Percentiles rank a stretch among this genome's conserved stretches.
phyloP scores from a whole-genome alignment of 176 grass and related monocot genomes.

The Cymbopogon citratus region DNA sequence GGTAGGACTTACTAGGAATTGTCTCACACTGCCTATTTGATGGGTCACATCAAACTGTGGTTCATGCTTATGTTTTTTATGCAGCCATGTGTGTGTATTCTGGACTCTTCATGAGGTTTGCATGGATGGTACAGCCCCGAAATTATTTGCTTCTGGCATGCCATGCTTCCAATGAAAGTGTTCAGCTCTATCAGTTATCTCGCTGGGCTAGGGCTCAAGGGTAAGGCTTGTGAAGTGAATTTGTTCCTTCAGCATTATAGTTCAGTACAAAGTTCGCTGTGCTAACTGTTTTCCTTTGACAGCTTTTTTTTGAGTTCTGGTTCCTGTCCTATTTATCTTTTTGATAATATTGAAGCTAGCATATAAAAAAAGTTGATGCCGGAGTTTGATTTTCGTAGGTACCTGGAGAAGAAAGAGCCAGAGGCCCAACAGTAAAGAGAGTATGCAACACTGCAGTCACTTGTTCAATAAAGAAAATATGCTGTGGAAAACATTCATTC shows the following conservation, averaged over 20 bases:
- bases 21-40: not conserved
- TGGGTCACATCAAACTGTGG: not conserved
- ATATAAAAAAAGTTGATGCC: not conserved
- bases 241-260: not conserved
- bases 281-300: not conserved
- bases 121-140: constrained; percentile 86
- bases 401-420: constrained; percentile 60
- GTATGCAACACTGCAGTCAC: not conserved
- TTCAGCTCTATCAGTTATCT: constrained; percentile 80
- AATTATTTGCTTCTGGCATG: constrained; percentile 86
- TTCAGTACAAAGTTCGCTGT: not conserved
- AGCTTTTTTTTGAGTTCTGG: not conserved
- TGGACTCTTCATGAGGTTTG: constrained; percentile 82
- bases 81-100: constrained; percentile 92
- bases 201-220: constrained; percentile 62
- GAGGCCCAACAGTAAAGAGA: constrained; percentile 42
- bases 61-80: constrained; percentile 12
- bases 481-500: not conserved
- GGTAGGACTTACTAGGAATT: constrained; percentile 23
- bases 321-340: not conserved
- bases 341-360: not conserved
- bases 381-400: constrained; percentile 37
- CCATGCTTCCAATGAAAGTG: constrained; percentile 74
- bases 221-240: constrained; percentile 32
- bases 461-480: not conserved